Evolutionary conservation across 305 asterid genomes (phyloP).

Genomic region (Coffea humblotiana): DNA sequence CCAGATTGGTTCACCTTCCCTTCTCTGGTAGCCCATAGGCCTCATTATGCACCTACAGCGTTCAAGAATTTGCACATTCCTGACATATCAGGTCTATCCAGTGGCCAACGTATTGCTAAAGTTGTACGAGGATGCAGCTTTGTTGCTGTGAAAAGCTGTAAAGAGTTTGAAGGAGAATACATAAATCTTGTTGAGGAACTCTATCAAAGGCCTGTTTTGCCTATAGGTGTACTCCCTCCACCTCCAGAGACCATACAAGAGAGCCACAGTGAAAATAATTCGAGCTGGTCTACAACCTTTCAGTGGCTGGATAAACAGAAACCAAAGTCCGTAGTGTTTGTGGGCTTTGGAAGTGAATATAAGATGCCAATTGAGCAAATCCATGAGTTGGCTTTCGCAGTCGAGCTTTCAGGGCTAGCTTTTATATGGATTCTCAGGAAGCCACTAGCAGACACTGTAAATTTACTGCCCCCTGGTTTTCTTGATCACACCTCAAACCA

Average conservation of each 20-base stretch:
- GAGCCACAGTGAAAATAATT: background rate
- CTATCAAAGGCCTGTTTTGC: constrained; percentile 32
- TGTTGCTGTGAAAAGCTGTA: constrained; percentile 34
- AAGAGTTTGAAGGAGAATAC: constrained; percentile 38
- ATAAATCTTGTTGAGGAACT: constrained; percentile 29
- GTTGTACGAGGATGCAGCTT: constrained; percentile 29
- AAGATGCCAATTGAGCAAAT: constrained; percentile 40
- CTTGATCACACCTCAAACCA: constrained; percentile 18
- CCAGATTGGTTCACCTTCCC: constrained; percentile 39
- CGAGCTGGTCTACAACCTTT: constrained; percentile 19
- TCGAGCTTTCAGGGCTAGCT: constrained; percentile 38
- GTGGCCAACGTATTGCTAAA: constrained; percentile 31
- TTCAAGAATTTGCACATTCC: constrained; percentile 23
- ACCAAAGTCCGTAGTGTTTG: constrained; percentile 36
- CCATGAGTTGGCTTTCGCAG: constrained; percentile 39
- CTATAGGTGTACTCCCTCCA: constrained; percentile 40
- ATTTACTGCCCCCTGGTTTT: constrained; percentile 37
- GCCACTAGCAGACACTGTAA: constrained; percentile 25
- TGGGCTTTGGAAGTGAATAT: constrained; percentile 50
- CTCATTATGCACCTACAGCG: constrained; percentile 30
- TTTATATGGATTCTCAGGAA: constrained; percentile 44
- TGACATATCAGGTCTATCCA: constrained; percentile 31
- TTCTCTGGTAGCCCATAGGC: constrained; percentile 32
- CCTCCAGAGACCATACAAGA: constrained; percentile 19
- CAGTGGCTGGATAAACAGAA: constrained; percentile 38